Percentiles rank a stretch among this genome's conserved stretches.
These are phyloP conservation scores for Paradendryphiella salina DNA, from an alignment of 2,329 filamentous ascomycete genomes.

Conservation along the genomic window DNA sequence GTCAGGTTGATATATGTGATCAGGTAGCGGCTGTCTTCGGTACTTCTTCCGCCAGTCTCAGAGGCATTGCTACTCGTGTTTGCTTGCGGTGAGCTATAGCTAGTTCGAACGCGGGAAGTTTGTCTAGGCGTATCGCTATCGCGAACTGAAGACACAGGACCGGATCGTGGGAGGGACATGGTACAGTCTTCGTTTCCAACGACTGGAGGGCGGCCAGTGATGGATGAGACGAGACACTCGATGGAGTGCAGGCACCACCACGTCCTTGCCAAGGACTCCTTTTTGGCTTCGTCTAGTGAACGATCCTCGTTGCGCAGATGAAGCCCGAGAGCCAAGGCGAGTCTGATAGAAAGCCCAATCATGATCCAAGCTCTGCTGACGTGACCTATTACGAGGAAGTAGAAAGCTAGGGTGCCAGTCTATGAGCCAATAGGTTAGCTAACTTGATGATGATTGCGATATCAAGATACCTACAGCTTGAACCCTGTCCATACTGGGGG, in stretches of 20 bases:
- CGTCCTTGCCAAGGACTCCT: constrained; percentile 42
- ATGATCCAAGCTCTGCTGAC: constrained; percentile 42
- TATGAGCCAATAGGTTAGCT: constrained; percentile 5
- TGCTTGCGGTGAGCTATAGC: constrained; percentile 3
- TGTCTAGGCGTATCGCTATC: not conserved
- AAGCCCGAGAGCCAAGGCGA: constrained; percentile 45
- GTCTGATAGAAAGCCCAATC: constrained; percentile 45
- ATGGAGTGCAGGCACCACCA: constrained; percentile 49
- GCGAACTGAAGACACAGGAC: not conserved
- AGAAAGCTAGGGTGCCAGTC: constrained; percentile 32
- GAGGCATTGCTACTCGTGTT: not conserved
- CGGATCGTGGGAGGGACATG: constrained; percentile 28
- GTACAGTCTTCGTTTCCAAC: constrained; percentile 42
- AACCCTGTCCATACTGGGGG: constrained; percentile 45
- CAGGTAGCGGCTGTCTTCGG: constrained; percentile 10
- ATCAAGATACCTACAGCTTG: constrained; percentile 40
- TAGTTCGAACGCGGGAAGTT: constrained; percentile 3
- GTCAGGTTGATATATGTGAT: constrained; percentile 29
- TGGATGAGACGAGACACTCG: constrained; percentile 44
- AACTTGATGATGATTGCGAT: constrained; percentile 20
- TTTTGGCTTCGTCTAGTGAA: constrained; percentile 23
- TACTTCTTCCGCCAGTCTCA: not conserved
- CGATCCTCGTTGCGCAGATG: constrained; percentile 46
- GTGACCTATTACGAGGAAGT: constrained; percentile 34
- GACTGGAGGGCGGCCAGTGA: constrained; percentile 47